Evolutionary conservation across 2,329 filamentous ascomycete species (phyloP).

Genomic region (Ophidiomyces ophidiicola): DNA sequence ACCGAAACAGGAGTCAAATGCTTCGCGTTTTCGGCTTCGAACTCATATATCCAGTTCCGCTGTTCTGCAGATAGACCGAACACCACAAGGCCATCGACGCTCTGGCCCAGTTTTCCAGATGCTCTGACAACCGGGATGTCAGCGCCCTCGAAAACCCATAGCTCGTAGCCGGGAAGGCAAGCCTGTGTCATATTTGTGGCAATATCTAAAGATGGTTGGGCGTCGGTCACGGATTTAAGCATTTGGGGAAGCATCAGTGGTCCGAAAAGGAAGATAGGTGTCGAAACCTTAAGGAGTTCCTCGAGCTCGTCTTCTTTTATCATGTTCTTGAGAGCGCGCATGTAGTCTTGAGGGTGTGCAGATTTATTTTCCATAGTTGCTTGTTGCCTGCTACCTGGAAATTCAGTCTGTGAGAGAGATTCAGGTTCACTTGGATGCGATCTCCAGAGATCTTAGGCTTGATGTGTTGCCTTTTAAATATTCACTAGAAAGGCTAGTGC

Average conservation of each 20-base stretch:
- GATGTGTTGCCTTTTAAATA: too few relatives aligned
- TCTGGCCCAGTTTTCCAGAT: constrained; percentile 13
- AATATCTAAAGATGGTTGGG: constrained; percentile 16
- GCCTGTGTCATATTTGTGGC: constrained; percentile 21
- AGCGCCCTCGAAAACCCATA: constrained; percentile 17
- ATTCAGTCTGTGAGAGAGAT: not conserved
- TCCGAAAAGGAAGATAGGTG: constrained; percentile 22
- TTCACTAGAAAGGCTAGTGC: too few relatives aligned
- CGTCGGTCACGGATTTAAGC: constrained; percentile 21
- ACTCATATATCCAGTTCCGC: constrained; percentile 19
- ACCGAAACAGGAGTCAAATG: constrained; percentile 17
- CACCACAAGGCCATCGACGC: constrained; percentile 22
- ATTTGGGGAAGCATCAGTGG: constrained; percentile 24
- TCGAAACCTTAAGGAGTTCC: constrained; percentile 14
- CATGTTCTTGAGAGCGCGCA: constrained; percentile 18
- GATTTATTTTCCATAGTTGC: constrained; percentile 17
- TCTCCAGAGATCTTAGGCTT: too few relatives aligned
- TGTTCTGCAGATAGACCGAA: constrained; percentile 20
- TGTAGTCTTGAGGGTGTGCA: constrained; percentile 21
- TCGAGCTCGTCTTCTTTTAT: constrained; percentile 18
- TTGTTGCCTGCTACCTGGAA: not conserved
- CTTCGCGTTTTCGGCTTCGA: constrained; percentile 18
- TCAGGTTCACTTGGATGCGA: too few relatives aligned
- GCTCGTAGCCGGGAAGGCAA: constrained; percentile 19
- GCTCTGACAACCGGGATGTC: constrained; percentile 19